These are phyloP conservation scores for Trichosporon coremiiforme DNA, from an alignment of 1,284 basidiomycete species.

Conservation along the genomic window DNA sequence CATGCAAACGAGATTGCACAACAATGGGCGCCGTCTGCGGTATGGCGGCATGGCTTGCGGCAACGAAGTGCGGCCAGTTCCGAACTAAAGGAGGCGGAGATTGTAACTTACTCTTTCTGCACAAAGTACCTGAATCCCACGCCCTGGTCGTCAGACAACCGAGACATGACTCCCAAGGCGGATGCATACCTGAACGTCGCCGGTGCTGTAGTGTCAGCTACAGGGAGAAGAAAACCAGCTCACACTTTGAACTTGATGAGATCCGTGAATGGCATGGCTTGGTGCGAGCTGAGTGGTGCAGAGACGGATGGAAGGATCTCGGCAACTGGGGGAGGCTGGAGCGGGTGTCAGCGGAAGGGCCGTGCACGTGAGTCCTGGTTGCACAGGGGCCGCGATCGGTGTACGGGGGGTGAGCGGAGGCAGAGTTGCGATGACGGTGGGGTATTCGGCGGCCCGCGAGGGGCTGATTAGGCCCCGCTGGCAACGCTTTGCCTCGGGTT, in stretches of 20 bases:
- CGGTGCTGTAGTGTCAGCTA: slow-evolving; percentile 36
- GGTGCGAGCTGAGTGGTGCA: background rate
- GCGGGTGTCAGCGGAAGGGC: background rate
- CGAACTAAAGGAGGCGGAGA: background rate
- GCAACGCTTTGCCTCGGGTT: background rate
- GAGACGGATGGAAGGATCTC: slow-evolving; percentile 11
- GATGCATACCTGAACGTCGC: slow-evolving; percentile 44
- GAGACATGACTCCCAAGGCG: background rate
- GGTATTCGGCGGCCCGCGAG: slow-evolving; percentile 18
- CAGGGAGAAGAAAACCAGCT: slow-evolving; percentile 12
- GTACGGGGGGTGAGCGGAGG: background rate
- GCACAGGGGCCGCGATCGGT: background rate
- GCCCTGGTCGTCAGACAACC: slow-evolving; percentile 34
- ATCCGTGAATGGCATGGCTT: slow-evolving; percentile 24
- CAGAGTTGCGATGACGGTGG: slow-evolving; percentile 4
- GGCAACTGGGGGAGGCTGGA: background rate
- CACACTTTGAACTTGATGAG: slow-evolving; percentile 52
- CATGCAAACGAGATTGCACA: background rate
- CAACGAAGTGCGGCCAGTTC: slow-evolving; percentile 10
- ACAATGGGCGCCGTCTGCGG: background rate
- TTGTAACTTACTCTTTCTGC: slow-evolving; percentile 42
- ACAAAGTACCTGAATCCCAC: slow-evolving; percentile 48
- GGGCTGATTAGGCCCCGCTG: slow-evolving; percentile 17
- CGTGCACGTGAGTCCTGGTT: background rate
- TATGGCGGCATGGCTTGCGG: background rate